Conservation (phyloP, 2,329 filamentous ascomycete species). For the Colletotrichum musae region DNA sequence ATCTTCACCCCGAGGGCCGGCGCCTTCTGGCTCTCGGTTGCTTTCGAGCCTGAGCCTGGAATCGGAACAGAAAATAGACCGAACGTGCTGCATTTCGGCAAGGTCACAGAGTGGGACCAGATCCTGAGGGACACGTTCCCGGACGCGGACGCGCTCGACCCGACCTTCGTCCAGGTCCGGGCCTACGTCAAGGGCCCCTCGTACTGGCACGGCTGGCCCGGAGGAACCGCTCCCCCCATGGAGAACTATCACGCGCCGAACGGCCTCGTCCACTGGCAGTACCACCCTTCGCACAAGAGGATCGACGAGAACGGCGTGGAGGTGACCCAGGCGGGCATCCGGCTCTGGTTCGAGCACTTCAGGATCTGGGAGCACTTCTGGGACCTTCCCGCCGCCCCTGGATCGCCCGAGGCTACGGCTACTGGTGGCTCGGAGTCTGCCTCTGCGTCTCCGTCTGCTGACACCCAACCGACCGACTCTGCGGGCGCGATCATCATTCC, state of each 20-base stretch:
- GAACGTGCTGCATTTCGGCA: background rate
- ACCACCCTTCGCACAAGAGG: background rate
- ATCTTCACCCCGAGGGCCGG: background rate
- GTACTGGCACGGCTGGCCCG: background rate
- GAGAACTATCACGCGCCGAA: background rate
- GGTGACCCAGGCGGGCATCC: slow-evolving; percentile 9
- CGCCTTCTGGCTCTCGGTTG: too few species aligned
- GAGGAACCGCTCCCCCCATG: background rate
- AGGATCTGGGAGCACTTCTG: slow-evolving; percentile 6
- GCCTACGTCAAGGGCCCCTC: slow-evolving; percentile 3
- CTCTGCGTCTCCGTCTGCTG: background rate
- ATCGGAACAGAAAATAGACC: too few species aligned
- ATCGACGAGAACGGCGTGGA: background rate
- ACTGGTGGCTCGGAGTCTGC: background rate
- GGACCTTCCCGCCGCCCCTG: slow-evolving; percentile 13
- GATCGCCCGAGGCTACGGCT: background rate
- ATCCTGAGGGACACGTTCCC: background rate
- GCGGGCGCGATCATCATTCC: background rate
- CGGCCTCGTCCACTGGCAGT: slow-evolving; percentile 13
- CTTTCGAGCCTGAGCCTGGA: too few species aligned
- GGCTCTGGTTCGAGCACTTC: slow-evolving; percentile 16
- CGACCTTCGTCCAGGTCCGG: background rate
- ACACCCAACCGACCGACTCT: background rate
- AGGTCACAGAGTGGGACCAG: background rate
- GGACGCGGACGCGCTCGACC: background rate